These are phyloP conservation scores for Acacia crassicarpa DNA, from an alignment of 306 rosid species.

Conservation along the genomic window DNA sequence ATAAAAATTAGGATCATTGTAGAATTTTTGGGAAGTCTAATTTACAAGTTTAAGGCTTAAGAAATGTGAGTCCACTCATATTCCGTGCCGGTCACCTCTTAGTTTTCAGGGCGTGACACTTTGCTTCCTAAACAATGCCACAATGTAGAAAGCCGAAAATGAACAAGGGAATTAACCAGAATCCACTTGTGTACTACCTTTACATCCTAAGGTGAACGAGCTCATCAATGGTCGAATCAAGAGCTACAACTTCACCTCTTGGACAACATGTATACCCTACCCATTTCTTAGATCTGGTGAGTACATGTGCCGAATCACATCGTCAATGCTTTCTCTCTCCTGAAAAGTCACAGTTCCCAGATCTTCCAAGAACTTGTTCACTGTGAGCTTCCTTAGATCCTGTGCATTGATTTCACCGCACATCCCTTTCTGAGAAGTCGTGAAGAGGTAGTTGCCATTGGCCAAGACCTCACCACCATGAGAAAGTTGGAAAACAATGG, in stretches of 20 bases:
- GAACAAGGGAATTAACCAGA: no score
- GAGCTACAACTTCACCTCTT: slow-evolving; percentile 79
- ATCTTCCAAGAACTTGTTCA: slow-evolving; percentile 70
- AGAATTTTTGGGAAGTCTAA: no score
- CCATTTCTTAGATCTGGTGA: slow-evolving; percentile 88
- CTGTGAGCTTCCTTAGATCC: slow-evolving; percentile 81
- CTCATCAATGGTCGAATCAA: slow-evolving; percentile 82
- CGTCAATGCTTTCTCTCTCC: slow-evolving; percentile 59
- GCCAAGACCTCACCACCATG: slow-evolving; percentile 96
- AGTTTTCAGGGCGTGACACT: no score
- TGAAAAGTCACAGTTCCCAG: slow-evolving; percentile 60
- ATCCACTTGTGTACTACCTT: slow-evolving; percentile 73
- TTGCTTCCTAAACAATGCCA: no score
- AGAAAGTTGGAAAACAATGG: slow-evolving; percentile 78
- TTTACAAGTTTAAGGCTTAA: no score
- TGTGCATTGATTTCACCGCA: slow-evolving; percentile 60
- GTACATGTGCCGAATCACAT: slow-evolving; percentile 80
- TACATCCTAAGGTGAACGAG: slow-evolving; percentile 87
- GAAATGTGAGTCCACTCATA: no score
- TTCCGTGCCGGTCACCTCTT: no score
- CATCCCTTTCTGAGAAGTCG: slow-evolving; percentile 91
- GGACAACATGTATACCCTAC: slow-evolving; percentile 94
- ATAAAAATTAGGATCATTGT: no score
- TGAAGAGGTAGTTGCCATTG: slow-evolving; percentile 90
- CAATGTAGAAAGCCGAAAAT: no score